Evolutionary conservation across 441 rosid genomes (phyloP).

Genomic region (Adansonia madagascariensis): DNA sequence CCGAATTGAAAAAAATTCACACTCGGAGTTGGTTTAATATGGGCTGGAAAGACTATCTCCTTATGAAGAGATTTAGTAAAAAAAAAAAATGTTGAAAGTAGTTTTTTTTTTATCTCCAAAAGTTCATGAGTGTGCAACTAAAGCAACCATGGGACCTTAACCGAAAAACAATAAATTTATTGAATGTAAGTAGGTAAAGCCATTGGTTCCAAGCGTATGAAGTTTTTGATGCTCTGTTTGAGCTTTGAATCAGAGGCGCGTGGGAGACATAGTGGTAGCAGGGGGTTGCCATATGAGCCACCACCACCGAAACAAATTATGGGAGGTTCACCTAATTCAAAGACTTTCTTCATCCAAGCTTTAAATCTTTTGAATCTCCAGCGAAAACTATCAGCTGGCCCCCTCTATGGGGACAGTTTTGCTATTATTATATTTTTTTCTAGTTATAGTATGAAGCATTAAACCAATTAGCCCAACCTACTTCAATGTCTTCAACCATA

Average conservation of each 20-base stretch:
- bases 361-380: neutral
- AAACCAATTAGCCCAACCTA: neutral
- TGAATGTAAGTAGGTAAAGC: neutral
- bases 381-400: neutral
- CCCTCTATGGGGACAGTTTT: neutral
- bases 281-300: slow-evolving; percentile 2
- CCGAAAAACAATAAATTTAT: neutral
- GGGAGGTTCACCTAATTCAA: neutral
- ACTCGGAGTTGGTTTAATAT: too few species aligned
- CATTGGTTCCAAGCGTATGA: neutral
- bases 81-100: too few species aligned
- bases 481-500: too few species aligned
- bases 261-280: neutral
- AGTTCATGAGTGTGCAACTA: neutral
- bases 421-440: neutral
- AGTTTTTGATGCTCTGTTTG: neutral
- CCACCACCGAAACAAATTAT: neutral
- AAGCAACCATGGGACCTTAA: neutral
- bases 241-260: neutral
- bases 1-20: too few species aligned
- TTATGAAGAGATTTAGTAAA: too few species aligned
- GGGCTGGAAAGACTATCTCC: too few species aligned
- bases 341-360: slow-evolving; percentile 1
- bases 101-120: neutral
- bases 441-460: neutral